phyloP scores from a whole-genome alignment of 306 rosid genomes.

The Prunus mongolica region DNA sequence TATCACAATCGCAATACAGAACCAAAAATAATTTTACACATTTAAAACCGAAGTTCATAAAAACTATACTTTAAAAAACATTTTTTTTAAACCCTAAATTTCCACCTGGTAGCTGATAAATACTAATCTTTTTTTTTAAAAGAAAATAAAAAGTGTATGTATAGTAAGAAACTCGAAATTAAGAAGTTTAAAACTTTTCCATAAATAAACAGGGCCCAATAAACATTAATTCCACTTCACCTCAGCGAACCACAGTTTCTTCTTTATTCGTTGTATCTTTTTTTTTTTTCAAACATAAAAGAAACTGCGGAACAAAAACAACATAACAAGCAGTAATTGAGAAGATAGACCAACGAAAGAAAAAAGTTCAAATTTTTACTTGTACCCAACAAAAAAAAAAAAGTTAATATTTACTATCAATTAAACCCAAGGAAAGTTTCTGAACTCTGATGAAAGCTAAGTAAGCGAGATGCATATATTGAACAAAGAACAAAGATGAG shows the following conservation, averaged over 20 bases:
- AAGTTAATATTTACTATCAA: background rate
- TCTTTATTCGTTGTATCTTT: background rate
- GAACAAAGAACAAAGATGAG: background rate
- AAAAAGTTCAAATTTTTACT: background rate
- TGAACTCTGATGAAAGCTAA: background rate
- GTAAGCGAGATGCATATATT: background rate
- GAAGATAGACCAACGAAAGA: background rate
- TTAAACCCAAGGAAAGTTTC: background rate
- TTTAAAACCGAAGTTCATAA: background rate
- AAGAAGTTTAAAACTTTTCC: background rate
- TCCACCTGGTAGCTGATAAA: background rate
- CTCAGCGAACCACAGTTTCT: background rate
- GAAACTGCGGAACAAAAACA: too few relatives aligned
- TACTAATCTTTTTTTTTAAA: background rate
- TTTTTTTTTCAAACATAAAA: background rate
- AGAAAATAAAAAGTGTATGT: background rate
- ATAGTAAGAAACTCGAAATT: background rate
- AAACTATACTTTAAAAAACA: background rate
- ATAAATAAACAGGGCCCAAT: background rate
- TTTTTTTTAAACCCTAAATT: background rate
- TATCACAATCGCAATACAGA: background rate
- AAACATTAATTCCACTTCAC: background rate
- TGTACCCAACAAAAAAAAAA: background rate
- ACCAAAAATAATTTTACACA: too few relatives aligned
- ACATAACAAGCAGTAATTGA: too few relatives aligned